Evolutionary conservation across 1,139 yeast species (phyloP).

Genomic region (Blastobotrys proliferans): DNA sequence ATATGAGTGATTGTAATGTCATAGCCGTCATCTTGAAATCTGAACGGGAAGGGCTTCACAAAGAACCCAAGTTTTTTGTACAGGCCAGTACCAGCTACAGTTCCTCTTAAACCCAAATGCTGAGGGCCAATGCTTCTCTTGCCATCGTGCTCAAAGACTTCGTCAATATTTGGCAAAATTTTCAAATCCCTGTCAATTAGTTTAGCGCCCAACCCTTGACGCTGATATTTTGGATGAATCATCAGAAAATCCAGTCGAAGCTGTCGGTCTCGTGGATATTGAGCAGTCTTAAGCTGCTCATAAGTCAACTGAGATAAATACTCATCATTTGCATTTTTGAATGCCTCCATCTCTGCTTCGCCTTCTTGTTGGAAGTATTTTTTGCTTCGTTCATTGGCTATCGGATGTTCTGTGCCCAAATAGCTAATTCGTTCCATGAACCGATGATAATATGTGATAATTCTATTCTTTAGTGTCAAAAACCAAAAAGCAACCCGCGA

Average conservation of each 20-base stretch:
- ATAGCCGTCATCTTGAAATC: background rate
- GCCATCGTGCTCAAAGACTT: background rate
- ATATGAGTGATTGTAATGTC: background rate
- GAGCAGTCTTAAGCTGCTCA: background rate
- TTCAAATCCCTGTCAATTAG: background rate
- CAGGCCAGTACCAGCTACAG: conserved; percentile 4
- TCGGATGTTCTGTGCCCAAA: too few species aligned
- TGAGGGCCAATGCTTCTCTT: conserved; percentile 10
- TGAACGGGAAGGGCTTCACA: too few species aligned
- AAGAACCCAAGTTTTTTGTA: conserved; percentile 8
- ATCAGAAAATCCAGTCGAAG: background rate
- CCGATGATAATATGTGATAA: too few species aligned
- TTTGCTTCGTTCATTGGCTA: too few species aligned
- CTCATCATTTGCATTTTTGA: too few species aligned
- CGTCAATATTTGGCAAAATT: background rate
- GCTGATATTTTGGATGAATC: conserved; percentile 1
- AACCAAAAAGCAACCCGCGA: too few species aligned
- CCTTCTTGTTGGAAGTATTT: too few species aligned
- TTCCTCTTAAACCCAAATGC: conserved; percentile 5
- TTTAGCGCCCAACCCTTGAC: conserved; percentile 1
- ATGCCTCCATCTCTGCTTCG: too few species aligned
- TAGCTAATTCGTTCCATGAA: too few species aligned
- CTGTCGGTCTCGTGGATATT: background rate
- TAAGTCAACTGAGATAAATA: background rate
- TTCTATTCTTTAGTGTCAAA: too few species aligned